Base-by-base conservation (phyloP, 768 basidiomycete species). In the Auricularia cornea region DNA sequence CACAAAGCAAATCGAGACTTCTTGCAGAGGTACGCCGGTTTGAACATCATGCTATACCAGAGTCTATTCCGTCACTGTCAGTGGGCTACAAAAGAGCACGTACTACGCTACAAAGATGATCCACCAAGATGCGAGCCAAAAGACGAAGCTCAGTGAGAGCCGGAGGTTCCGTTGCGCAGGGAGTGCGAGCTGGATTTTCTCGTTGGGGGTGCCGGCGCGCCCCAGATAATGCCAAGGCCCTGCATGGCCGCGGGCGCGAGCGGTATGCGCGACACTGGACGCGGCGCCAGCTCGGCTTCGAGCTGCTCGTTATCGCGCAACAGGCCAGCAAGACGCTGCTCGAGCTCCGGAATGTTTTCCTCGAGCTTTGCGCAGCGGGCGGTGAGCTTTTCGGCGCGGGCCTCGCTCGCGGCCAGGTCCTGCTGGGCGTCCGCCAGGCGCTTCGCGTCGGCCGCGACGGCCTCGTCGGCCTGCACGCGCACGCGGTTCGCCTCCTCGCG, bases 351-450 rank as follows among this genome's bases (percentile, higher is more conserved):
- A 20, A 93, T 77, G 16, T 80, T 75, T 32, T 74, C 74, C 3
- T 69, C 88, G 60, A 91, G 72, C 70, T 82, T 88, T 60, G 91
- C 90, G 69, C 80, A 80, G 76, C 86, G 88, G 62, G 75, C 77
- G 31, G 71, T 78, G 61, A 92, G 73, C 69, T 83, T 84, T 64
- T 96, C 94, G 64, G 92, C 74, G 69, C 83, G 83, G 67, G 83
- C 83, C 2, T 75, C 78, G 62, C 88, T 71, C 1, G 75, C 74
- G 6, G 79, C 75, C 33, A 88, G 76, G 69, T 93, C 92, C 16
- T 73, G 74, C 68, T 80, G 83, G 76, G 84, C 75, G 16, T 75
- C 72, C 40, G 89, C 88, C 31, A 81, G 70, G 54, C 79, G 74
- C 72, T 84, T 84, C 68, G 78, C 82, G 66, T 79, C 81, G 66